A percentile compares a stretch with the other conserved stretches of the same genome.
These are phyloP conservation scores for Neonectria ditissima DNA, from an alignment of 2,329 filamentous ascomycete species.

Conservation along the genomic window DNA sequence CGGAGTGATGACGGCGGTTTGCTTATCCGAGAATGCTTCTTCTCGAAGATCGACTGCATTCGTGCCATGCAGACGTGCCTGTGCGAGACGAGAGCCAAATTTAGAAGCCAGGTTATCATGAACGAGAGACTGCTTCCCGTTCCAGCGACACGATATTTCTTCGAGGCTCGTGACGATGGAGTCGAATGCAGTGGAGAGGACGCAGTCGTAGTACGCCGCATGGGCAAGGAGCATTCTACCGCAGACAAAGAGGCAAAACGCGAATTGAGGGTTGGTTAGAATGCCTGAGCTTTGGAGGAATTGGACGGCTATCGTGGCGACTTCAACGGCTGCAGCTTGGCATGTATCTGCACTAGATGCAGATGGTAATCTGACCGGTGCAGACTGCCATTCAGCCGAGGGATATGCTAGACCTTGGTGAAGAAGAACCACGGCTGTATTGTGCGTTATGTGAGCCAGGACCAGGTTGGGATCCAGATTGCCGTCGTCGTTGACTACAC, in stretches of 20 bases:
- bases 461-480: conserved; percentile 58
- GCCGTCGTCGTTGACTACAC: conserved; percentile 51
- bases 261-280: conserved; percentile 31
- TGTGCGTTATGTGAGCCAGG: conserved; percentile 43
- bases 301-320: conserved; percentile 27
- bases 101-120: conserved; percentile 32
- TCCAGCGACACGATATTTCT: conserved; percentile 29
- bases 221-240: conserved; percentile 33
- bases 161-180: conserved; percentile 28
- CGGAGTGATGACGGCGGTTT: neutral
- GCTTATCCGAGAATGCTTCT: conserved; percentile 31
- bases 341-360: conserved; percentile 35
- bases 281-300: conserved; percentile 27
- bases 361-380: conserved; percentile 30
- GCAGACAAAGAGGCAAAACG: conserved; percentile 36
- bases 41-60: conserved; percentile 22
- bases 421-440: conserved; percentile 40
- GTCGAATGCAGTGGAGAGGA: conserved; percentile 20
- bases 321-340: conserved; percentile 30
- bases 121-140: conserved; percentile 8
- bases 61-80: conserved; percentile 10
- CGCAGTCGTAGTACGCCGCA: conserved; percentile 18
- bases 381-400: conserved; percentile 30
- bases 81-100: conserved; percentile 28
- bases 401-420: conserved; percentile 41